These are phyloP conservation scores for Curvularia lunata DNA, from an alignment of 2,329 filamentous ascomycete species.

Conservation along the genomic window DNA sequence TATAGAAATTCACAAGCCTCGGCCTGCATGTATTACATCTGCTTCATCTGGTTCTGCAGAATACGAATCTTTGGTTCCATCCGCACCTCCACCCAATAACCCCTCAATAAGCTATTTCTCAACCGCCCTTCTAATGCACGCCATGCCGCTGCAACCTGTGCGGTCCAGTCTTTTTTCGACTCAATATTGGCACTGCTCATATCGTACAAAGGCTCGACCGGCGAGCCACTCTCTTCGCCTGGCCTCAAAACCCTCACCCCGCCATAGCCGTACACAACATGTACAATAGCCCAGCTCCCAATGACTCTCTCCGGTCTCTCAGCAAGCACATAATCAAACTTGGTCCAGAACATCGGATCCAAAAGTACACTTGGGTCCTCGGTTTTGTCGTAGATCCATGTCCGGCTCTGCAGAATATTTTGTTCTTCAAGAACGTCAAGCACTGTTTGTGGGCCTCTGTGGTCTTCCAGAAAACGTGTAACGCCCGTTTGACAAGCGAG, in stretches of 20 bases:
- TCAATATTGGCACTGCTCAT: conserved; percentile 19
- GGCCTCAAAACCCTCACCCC: conserved; percentile 58
- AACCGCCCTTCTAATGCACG: conserved; percentile 39
- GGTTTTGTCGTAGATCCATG: conserved; percentile 67
- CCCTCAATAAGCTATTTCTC: conserved; percentile 48
- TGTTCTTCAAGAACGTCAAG: conserved; percentile 35
- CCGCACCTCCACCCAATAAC: conserved; percentile 62
- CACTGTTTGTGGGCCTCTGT: conserved; percentile 38
- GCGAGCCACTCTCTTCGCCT: conserved; percentile 38
- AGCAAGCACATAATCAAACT: conserved; percentile 64
- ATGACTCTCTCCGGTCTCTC: conserved; percentile 59
- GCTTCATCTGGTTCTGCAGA: conserved; percentile 47
- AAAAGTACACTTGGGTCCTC: conserved; percentile 58
- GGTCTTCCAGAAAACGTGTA: conserved; percentile 61
- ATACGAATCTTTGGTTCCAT: conserved; percentile 63
- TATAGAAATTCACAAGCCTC: neutral
- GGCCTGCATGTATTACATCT: neutral
- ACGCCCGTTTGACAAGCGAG: conserved; percentile 69
- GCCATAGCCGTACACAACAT: conserved; percentile 59
- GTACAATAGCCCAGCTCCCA: conserved; percentile 60
- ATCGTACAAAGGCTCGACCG: conserved; percentile 22
- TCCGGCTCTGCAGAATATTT: conserved; percentile 24
- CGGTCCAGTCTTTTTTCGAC: conserved; percentile 22
- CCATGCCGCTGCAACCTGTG: neutral
- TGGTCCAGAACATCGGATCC: conserved; percentile 61